Percentiles rank a stretch among this genome's conserved stretches.
Conservation (phyloP, 2,329 filamentous ascomycete genomes). For the Xylariales sp. region DNA sequence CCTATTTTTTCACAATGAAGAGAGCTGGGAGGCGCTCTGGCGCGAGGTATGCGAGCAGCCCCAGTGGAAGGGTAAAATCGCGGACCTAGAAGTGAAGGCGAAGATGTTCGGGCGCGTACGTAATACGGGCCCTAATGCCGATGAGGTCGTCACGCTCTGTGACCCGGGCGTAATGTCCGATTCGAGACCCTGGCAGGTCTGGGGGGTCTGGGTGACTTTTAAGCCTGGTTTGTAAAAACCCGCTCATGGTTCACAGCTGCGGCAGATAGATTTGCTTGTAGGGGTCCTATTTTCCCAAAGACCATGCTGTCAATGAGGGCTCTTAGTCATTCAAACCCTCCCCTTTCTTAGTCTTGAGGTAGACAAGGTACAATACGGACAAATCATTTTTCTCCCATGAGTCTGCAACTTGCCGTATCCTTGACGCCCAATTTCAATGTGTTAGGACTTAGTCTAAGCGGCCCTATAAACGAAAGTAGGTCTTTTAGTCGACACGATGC, state of each 20-base stretch:
- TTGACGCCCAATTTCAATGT: too few relatives aligned
- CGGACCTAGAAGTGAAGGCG: slow-evolving; percentile 41
- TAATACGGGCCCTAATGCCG: slow-evolving; percentile 25
- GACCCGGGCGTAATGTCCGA: slow-evolving; percentile 21
- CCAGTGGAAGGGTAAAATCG: slow-evolving; percentile 41
- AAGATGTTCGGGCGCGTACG: slow-evolving; percentile 37
- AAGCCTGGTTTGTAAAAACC: slow-evolving; percentile 3
- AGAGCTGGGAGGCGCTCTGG: slow-evolving; percentile 46
- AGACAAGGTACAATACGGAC: too few relatives aligned
- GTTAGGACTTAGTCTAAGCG: too few relatives aligned
- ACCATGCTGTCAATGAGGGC: too few relatives aligned
- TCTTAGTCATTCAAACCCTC: too few relatives aligned
- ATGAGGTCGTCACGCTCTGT: slow-evolving; percentile 25
- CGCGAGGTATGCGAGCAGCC: slow-evolving; percentile 37
- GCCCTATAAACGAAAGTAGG: too few relatives aligned
- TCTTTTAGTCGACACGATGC: too few relatives aligned
- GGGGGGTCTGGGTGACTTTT: slow-evolving; percentile 46
- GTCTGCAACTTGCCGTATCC: too few relatives aligned
- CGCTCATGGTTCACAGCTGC: not conserved
- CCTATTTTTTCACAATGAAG: slow-evolving; percentile 34
- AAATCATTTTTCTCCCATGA: too few relatives aligned
- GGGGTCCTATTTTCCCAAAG: too few relatives aligned
- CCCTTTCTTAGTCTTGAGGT: too few relatives aligned
- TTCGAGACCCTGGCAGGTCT: slow-evolving; percentile 41
- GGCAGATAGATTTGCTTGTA: not conserved